Percentiles rank a stretch among this genome's conserved stretches.
phyloP scores from a whole-genome alignment of 106 monocot genomes.

The Posidonia australis region DNA sequence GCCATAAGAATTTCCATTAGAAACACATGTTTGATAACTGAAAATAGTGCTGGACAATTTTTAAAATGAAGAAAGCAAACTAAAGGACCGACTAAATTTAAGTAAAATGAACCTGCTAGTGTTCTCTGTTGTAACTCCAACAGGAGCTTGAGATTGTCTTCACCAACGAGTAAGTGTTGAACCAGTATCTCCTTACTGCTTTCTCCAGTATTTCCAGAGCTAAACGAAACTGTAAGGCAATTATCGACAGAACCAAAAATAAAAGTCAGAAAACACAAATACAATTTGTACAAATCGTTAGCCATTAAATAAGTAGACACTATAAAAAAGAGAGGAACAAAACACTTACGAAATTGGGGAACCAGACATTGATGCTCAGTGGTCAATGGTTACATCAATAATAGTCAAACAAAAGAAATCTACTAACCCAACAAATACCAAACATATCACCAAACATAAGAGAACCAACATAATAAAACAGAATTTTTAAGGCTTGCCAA shows the following conservation, averaged over 20 bases:
- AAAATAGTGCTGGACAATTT: too few relatives aligned
- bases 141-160: slow-evolving; percentile 59
- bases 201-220: slow-evolving; percentile 28
- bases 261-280: background rate
- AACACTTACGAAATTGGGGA: background rate
- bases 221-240: slow-evolving; percentile 36
- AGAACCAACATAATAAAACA: background rate
- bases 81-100: too few relatives aligned
- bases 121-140: slow-evolving; percentile 59
- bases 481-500: background rate
- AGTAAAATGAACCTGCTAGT: slow-evolving; percentile 36
- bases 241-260: background rate
- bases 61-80: background rate
- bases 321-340: background rate
- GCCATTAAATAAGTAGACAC: too few relatives aligned
- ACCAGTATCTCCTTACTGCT: slow-evolving; percentile 69
- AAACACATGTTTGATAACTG: too few relatives aligned
- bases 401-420: background rate
- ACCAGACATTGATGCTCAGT: background rate
- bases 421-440: background rate
- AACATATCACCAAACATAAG: background rate
- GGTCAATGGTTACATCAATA: background rate
- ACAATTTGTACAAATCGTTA: background rate
- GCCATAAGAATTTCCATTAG: too few relatives aligned
- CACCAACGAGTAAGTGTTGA: slow-evolving; percentile 85